Conservation (phyloP, 805 yeast species). For the Pichia cephalocereana region DNA sequence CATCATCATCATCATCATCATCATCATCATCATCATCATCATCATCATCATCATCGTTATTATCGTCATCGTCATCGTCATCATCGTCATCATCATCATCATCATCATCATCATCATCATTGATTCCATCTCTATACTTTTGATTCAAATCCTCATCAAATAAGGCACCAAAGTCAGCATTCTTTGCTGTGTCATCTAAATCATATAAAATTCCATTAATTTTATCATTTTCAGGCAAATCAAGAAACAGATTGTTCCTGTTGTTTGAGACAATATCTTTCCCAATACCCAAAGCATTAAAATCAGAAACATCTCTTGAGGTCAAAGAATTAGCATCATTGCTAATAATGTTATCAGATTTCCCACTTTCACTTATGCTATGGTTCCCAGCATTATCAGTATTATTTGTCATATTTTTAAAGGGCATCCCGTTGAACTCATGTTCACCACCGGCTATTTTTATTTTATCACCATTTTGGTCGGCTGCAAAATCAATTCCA, state of each 20-base stretch:
- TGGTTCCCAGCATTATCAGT: too few relatives aligned
- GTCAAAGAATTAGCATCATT: too few relatives aligned
- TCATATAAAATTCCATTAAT: background rate
- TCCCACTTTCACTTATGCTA: too few relatives aligned
- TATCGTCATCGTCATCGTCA: background rate
- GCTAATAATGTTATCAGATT: too few relatives aligned
- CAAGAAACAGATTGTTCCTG: background rate
- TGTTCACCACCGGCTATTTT: slow-evolving; percentile 7
- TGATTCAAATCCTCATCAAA: background rate
- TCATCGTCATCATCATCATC: slow-evolving; percentile 16
- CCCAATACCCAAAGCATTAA: too few relatives aligned
- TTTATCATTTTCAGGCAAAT: background rate
- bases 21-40: background rate
- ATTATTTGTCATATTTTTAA: background rate
- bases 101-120: slow-evolving; percentile 11
- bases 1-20: background rate
- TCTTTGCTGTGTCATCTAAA: background rate
- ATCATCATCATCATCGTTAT: background rate
- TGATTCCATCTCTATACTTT: background rate
- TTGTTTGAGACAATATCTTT: background rate
- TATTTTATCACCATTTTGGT: slow-evolving; percentile 10
- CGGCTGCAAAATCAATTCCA: slow-evolving; percentile 3
- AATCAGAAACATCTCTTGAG: too few relatives aligned
- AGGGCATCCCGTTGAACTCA: background rate
- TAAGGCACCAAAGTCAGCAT: background rate